A percentile compares a stretch with the other conserved stretches of the same genome.
Conservation (phyloP, 306 rosid genomes). For the Pyrus pyrifolia region DNA sequence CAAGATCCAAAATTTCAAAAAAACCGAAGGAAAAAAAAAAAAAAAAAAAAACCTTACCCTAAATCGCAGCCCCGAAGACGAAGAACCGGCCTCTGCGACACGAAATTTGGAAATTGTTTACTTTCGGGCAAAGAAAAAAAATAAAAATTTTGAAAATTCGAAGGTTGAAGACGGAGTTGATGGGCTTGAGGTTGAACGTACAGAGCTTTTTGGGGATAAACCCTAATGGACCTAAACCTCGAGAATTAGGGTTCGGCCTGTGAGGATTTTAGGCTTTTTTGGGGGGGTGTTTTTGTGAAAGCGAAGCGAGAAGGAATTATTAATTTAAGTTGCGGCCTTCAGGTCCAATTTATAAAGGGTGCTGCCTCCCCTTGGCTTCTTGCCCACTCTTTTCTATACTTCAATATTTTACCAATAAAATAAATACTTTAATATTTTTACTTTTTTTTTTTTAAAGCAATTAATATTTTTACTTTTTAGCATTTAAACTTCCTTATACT, state of each 20-base stretch:
- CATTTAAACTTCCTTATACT: no score
- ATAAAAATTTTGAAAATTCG: neutral
- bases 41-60: neutral
- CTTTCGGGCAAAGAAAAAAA: slow-evolving; percentile 3
- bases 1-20: neutral
- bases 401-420: no score
- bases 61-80: neutral
- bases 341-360: neutral
- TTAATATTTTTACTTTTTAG: no score
- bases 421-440: no score
- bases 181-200: slow-evolving; percentile 34
- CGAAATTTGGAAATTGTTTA: neutral
- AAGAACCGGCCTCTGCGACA: neutral
- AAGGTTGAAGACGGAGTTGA: slow-evolving; percentile 33
- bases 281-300: neutral
- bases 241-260: slow-evolving; percentile 21
- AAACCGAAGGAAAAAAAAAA: neutral
- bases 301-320: neutral
- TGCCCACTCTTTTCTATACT: no score
- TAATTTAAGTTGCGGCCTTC: neutral
- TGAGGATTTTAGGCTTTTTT: slow-evolving; percentile 21
- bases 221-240: slow-evolving; percentile 42
- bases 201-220: slow-evolving; percentile 25
- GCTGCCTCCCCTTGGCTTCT: no score
- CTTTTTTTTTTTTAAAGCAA: no score